phyloP scores from a whole-genome alignment of 805 yeast genomes.

The Yarrowia deformans region DNA sequence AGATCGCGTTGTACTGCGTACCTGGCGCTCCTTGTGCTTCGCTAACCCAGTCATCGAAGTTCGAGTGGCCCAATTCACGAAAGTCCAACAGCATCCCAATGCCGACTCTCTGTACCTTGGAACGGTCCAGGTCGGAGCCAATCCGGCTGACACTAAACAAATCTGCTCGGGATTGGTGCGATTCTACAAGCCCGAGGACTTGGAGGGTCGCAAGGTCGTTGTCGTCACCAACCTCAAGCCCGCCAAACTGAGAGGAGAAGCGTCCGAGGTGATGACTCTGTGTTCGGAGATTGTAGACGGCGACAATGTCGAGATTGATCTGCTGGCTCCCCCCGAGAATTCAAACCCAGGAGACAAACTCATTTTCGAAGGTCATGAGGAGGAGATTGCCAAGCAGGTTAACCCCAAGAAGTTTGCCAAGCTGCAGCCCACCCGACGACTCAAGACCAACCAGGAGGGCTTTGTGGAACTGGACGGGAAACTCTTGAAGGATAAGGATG shows the following conservation, averaged over 20 bases:
- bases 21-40: too few species aligned
- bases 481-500: slow-evolving; percentile 1
- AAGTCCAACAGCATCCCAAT: slow-evolving; percentile 29
- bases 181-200: slow-evolving; percentile 16
- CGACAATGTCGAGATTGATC: slow-evolving; percentile 6
- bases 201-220: slow-evolving; percentile 3
- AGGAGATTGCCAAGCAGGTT: slow-evolving; percentile 19
- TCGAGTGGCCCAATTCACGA: slow-evolving; percentile 23
- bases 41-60: slow-evolving; percentile 35
- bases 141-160: slow-evolving; percentile 12
- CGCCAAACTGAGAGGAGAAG: slow-evolving; percentile 33
- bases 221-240: slow-evolving; percentile 35
- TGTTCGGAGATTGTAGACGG: slow-evolving; percentile 22
- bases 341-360: slow-evolving; percentile 16
- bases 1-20: too few species aligned
- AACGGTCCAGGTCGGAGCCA: slow-evolving; percentile 25
- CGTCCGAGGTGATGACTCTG: slow-evolving; percentile 29
- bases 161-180: slow-evolving; percentile 22
- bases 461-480: neutral
- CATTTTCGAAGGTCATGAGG: slow-evolving; percentile 25
- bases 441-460: slow-evolving; percentile 11
- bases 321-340: slow-evolving; percentile 18
- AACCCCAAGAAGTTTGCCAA: slow-evolving; percentile 30
- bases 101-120: slow-evolving; percentile 33
- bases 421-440: neutral